Conservation (phyloP, 164 flowering plant genomes). For the Chloranthus sessilifolius region DNA sequence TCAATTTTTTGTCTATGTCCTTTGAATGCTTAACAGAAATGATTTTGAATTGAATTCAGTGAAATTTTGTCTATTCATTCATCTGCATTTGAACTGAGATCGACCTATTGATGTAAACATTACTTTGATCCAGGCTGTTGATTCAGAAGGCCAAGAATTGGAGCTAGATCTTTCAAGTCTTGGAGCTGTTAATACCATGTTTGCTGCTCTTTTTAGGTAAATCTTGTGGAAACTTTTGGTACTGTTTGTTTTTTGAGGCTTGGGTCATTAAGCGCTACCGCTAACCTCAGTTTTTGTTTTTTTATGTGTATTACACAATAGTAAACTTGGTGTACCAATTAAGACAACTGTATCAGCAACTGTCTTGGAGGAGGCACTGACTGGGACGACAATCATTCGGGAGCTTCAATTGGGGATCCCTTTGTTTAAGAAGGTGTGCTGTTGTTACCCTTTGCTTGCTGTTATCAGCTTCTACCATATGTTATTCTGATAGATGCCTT, state of each 20-base stretch:
- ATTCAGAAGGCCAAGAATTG: slow-evolving; percentile 77
- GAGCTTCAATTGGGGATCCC: slow-evolving; percentile 66
- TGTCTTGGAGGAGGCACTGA: slow-evolving; percentile 89
- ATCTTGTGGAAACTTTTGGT: background rate
- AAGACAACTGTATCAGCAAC: slow-evolving; percentile 94
- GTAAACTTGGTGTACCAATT: slow-evolving; percentile 97
- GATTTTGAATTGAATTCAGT: background rate
- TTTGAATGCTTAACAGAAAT: background rate
- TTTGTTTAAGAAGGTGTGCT: slow-evolving; percentile 51
- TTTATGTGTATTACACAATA: slow-evolving; percentile 9
- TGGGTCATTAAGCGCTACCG: no score
- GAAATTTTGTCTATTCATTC: no score
- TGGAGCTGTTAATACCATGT: slow-evolving; percentile 93
- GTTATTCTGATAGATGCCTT: no score
- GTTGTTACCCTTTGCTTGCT: slow-evolving; percentile 1
- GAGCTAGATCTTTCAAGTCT: slow-evolving; percentile 96
- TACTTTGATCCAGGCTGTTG: slow-evolving; percentile 96
- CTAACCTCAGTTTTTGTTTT: background rate
- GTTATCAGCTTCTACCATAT: background rate
- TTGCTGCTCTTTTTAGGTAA: slow-evolving; percentile 95
- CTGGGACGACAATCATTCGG: slow-evolving; percentile 56
- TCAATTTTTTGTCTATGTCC: no score
- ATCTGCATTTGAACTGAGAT: no score
- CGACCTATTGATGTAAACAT: no score
- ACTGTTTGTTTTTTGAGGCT: background rate